phyloP scores from a whole-genome alignment of 1,284 basidiomycete genomes.

The Cryptococcus jaspeensis region DNA sequence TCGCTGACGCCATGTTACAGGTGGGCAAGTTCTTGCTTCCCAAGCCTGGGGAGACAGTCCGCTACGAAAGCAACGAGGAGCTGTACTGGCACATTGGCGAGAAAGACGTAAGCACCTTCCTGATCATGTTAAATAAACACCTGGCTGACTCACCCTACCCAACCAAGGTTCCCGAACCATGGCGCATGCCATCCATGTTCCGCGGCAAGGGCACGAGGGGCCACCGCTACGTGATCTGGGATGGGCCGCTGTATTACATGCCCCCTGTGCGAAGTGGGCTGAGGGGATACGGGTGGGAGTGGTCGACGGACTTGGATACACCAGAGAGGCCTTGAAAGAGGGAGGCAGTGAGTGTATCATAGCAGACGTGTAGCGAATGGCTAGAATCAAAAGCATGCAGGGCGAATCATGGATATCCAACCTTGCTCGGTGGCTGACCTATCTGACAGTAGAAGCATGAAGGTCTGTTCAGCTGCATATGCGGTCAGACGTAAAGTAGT shows the following conservation, averaged over 20 bases:
- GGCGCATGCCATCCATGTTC: slow-evolving; percentile 48
- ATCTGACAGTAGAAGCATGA: too few species aligned
- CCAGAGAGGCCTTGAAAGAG: too few species aligned
- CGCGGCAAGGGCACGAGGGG: slow-evolving; percentile 41
- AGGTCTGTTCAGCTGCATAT: too few species aligned
- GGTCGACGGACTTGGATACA: slow-evolving; percentile 7
- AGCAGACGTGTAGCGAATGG: too few species aligned
- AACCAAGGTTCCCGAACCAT: slow-evolving; percentile 55
- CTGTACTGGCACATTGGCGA: slow-evolving; percentile 68
- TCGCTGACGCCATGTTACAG: slow-evolving; percentile 47
- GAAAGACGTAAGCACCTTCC: slow-evolving; percentile 53
- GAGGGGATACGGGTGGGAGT: slow-evolving; percentile 32
- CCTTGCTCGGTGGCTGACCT: too few species aligned
- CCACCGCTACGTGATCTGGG: slow-evolving; percentile 43
- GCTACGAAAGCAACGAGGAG: slow-evolving; percentile 62
- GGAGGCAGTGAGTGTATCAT: too few species aligned
- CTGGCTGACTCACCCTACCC: neutral
- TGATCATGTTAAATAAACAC: neutral
- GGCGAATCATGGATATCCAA: too few species aligned
- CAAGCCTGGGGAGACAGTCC: slow-evolving; percentile 57
- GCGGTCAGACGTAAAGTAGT: too few species aligned
- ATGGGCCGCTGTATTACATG: slow-evolving; percentile 50
- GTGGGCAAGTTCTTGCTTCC: slow-evolving; percentile 78
- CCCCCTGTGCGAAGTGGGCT: slow-evolving; percentile 39
- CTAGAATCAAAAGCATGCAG: too few species aligned